Conservation (phyloP, 495 filamentous ascomycete genomes). For the Neurospora sp. region DNA sequence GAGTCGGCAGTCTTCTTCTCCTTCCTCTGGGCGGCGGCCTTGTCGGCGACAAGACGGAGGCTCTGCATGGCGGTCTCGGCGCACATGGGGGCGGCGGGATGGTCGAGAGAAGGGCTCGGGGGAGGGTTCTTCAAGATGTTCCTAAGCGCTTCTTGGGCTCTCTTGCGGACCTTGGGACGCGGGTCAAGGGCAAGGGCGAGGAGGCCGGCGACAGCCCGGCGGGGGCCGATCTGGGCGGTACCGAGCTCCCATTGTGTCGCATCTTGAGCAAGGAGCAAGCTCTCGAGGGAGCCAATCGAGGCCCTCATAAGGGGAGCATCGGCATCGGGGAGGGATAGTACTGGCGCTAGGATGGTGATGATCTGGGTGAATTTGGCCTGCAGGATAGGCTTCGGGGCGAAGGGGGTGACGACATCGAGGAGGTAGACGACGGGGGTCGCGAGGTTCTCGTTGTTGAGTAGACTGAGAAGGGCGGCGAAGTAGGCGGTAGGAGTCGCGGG, state of each 20-base stretch:
- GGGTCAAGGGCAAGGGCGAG: constrained; percentile 75
- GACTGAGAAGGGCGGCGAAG: constrained; percentile 87
- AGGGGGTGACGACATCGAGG: constrained; percentile 79
- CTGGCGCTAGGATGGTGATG: constrained; percentile 72
- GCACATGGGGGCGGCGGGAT: constrained; percentile 92
- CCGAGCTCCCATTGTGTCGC: constrained; percentile 76
- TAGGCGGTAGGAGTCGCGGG: constrained; percentile 80
- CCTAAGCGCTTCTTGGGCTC: constrained; percentile 80
- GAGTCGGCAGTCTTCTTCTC: constrained; percentile 51
- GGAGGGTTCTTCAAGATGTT: constrained; percentile 75
- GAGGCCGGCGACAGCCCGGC: constrained; percentile 79
- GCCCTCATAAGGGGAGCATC: constrained; percentile 79
- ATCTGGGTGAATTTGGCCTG: constrained; percentile 91
- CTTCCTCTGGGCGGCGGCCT: constrained; percentile 49
- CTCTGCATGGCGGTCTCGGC: constrained; percentile 77
- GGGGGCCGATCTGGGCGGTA: constrained; percentile 74
- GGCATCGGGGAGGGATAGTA: constrained; percentile 65
- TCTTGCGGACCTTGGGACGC: constrained; percentile 88
- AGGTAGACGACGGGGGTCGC: constrained; percentile 88
- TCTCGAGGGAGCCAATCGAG: constrained; percentile 89
- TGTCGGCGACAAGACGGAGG: constrained; percentile 55
- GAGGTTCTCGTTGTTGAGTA: constrained; percentile 79
- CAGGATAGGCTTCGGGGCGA: constrained; percentile 73
- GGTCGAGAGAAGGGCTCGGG: constrained; percentile 81
- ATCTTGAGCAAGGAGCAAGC: constrained; percentile 80